Base-by-base conservation (phyloP, 148 eudicot genomes). In the Camellia japonica region DNA sequence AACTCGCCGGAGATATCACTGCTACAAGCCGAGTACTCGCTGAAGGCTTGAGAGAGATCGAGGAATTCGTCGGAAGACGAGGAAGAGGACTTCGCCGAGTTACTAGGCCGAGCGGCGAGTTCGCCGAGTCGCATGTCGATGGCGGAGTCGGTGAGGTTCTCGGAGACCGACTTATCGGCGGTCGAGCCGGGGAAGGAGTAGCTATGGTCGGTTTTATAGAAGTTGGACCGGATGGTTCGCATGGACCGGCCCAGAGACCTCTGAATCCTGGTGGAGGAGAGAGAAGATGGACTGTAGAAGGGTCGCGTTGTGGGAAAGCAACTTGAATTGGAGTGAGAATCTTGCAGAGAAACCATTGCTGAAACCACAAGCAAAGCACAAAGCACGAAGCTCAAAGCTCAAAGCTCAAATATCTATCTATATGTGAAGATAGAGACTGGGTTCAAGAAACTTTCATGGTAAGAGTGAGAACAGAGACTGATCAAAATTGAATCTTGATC, bases 1-100 rank as follows among this genome's bases (percentile, higher is more conserved):
- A 95, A 83, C 77, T 95, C 99, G 56, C 99, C 97, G 80, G 99
- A 95, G 20, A 95, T 91, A 60, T 95, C 99, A 75, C 90, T 86
- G 85, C 91, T 86, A 73, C 93, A 93, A 1, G 89, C 89, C 6
- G 97, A 93, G 82, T 85, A 91, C 42, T 91, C 95, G 51, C 86
- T 85, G 78, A 85, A 93, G 30, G 96, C 87, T 2, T 80, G 88
- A 9, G 97, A 93, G 30, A 89, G 80, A 6, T 88, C 89, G 8
- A 92, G 73, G 49, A 86, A 87, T 11, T 87, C 84, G 0, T 88
- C 84, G 0, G 83, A 82, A 1, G 38, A 30, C 38, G 89, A 79
- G 11, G 83, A 75, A 7, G 86, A 84, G 1, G 92, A 59, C 13
- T 79, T 81, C 3, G 79, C 75, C 9, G 86, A 84, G 7, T 79